These are phyloP conservation scores for Nakazawaea holstii DNA, from an alignment of 805 yeast genomes.

Conservation along the genomic window DNA sequence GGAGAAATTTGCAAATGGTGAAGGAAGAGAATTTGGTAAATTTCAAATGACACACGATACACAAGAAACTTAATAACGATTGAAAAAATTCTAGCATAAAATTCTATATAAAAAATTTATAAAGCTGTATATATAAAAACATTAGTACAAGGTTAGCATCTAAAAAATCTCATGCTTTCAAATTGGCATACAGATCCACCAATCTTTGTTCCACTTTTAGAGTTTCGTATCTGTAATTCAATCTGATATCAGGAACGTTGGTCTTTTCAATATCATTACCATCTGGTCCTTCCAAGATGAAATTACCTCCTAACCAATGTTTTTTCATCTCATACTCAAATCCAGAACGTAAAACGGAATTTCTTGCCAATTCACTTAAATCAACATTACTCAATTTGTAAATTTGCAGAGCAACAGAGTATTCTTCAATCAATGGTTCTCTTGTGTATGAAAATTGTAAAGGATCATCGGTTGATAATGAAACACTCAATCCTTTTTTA, in stretches of 20 bases:
- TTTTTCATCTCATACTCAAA: constrained; percentile 81
- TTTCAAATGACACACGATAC: background rate
- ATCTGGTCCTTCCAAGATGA: constrained; percentile 51
- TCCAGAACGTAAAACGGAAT: constrained; percentile 91
- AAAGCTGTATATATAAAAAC: too few species aligned
- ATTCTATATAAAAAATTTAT: too few species aligned
- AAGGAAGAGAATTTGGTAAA: constrained; percentile 21
- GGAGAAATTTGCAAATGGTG: constrained; percentile 22
- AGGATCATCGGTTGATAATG: constrained; percentile 96
- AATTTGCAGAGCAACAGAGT: constrained; percentile 97
- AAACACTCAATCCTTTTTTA: constrained; percentile 89
- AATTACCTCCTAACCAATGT: constrained; percentile 87
- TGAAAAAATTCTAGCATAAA: too few species aligned
- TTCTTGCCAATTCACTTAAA: constrained; percentile 93
- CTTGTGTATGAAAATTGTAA: constrained; percentile 94
- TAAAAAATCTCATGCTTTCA: constrained; percentile 12
- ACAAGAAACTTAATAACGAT: too few species aligned
- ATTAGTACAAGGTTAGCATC: background rate
- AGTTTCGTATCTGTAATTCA: constrained; percentile 80
- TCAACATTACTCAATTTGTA: constrained; percentile 92
- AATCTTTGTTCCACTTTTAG: constrained; percentile 64
- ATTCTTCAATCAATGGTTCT: constrained; percentile 96
- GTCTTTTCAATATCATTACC: constrained; percentile 92
- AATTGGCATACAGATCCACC: constrained; percentile 49
- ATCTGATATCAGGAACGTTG: constrained; percentile 88